phyloP scores from a whole-genome alignment of 129 eudicot species.

The Cynara cardunculus region DNA sequence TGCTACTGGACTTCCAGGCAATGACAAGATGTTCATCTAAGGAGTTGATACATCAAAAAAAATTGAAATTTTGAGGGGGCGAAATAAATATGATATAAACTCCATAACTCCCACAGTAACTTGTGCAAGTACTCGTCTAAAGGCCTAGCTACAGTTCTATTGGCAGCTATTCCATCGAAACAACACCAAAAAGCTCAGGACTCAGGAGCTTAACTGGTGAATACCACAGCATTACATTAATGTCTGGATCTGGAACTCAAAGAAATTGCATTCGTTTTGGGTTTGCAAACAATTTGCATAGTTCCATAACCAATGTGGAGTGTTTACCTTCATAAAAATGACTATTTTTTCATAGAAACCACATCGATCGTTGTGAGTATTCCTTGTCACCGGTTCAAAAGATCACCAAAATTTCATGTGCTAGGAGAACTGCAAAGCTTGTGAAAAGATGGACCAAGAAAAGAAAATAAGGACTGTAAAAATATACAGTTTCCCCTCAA shows the following conservation, averaged over 20 bases:
- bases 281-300: background rate
- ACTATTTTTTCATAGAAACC: background rate
- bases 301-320: background rate
- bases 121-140: background rate
- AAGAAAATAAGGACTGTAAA: background rate
- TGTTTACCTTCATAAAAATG: background rate
- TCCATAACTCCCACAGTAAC: background rate
- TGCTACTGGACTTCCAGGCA: background rate
- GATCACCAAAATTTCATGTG: background rate
- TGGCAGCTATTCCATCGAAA: background rate
- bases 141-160: background rate
- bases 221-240: background rate
- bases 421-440: background rate
- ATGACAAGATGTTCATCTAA: background rate
- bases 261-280: background rate
- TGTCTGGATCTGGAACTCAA: background rate
- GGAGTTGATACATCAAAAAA: background rate
- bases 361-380: background rate
- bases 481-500: background rate
- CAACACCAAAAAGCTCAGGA: background rate
- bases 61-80: background rate
- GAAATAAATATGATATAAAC: background rate
- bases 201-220: background rate
- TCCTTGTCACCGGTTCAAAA: background rate
- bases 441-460: background rate